These are phyloP conservation scores for Aspergillus sp. DNA, from an alignment of 2,329 filamentous ascomycete species.

Conservation along the genomic window DNA sequence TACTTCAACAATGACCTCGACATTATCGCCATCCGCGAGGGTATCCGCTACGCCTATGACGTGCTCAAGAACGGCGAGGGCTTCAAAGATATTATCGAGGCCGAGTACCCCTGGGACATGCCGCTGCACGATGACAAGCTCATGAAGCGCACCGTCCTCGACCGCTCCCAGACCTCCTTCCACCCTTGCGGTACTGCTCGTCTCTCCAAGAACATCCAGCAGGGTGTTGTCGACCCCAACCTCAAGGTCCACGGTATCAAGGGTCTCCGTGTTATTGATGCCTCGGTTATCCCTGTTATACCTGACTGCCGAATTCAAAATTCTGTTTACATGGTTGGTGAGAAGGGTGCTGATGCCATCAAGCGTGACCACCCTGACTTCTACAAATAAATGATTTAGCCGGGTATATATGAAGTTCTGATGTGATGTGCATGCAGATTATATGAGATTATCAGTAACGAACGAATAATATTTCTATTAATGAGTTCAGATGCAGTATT, in stretches of 20 bases:
- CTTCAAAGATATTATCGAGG: conserved; percentile 36
- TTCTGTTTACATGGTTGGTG: background rate
- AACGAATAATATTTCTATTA: no score
- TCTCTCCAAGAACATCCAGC: background rate
- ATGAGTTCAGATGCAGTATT: no score
- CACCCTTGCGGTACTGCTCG: background rate
- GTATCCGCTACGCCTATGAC: conserved; percentile 49
- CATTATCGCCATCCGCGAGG: conserved; percentile 53
- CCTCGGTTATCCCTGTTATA: background rate
- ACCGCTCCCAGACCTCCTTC: background rate
- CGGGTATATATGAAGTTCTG: no score
- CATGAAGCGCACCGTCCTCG: background rate
- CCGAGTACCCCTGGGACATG: conserved; percentile 33
- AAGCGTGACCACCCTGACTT: background rate
- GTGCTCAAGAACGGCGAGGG: conserved; percentile 51
- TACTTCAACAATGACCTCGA: conserved; percentile 46
- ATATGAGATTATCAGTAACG: no score
- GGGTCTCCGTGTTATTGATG: background rate
- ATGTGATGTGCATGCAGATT: no score
- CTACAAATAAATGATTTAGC: background rate
- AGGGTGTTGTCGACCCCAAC: background rate
- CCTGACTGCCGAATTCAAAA: background rate
- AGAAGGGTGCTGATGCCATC: background rate
- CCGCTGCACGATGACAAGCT: background rate
- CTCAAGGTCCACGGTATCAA: background rate